These are phyloP conservation scores for Phytophthora ohioensis DNA, from an alignment of 352 stramenopile genomes.

Conservation along the genomic window DNA sequence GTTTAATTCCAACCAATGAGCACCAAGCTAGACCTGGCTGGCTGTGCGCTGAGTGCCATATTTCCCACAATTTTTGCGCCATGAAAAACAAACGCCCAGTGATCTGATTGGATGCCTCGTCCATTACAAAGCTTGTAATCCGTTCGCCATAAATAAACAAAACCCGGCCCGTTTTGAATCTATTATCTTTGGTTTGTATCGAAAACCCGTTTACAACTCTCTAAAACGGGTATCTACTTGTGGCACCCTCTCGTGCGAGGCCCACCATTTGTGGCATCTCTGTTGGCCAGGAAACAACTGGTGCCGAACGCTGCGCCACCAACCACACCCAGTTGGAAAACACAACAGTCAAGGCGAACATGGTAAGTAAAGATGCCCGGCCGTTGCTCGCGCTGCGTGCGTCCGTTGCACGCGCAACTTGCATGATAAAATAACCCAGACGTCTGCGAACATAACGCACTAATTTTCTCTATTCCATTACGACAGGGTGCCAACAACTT, in stretches of 20 bases:
- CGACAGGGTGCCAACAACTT: slow-evolving; percentile 75
- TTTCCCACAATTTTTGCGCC: no score
- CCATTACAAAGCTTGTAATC: no score
- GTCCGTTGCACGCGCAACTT: slow-evolving; percentile 25
- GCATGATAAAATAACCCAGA: slow-evolving; percentile 11
- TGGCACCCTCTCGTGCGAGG: no score
- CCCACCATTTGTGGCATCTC: no score
- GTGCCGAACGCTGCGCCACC: slow-evolving; percentile 12
- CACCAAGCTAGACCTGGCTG: slow-evolving; percentile 30
- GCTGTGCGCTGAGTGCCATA: not conserved
- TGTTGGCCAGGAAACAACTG: slow-evolving; percentile 32
- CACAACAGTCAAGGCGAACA: slow-evolving; percentile 43
- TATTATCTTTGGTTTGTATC: no score
- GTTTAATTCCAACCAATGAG: slow-evolving; percentile 36
- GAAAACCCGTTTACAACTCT: no score
- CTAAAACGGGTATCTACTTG: no score
- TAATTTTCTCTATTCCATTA: slow-evolving; percentile 30
- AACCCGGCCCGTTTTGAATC: no score
- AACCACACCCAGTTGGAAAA: slow-evolving; percentile 48
- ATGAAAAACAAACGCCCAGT: no score
- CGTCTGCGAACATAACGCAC: slow-evolving; percentile 3
- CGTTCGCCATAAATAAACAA: no score
- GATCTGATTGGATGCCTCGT: no score
- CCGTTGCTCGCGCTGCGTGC: slow-evolving; percentile 3
- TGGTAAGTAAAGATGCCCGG: slow-evolving; percentile 35